A percentile compares a stretch with the other conserved stretches of the same genome.
phyloP scores from a whole-genome alignment of 2,329 filamentous ascomycete species.

The Eutypa lata region DNA sequence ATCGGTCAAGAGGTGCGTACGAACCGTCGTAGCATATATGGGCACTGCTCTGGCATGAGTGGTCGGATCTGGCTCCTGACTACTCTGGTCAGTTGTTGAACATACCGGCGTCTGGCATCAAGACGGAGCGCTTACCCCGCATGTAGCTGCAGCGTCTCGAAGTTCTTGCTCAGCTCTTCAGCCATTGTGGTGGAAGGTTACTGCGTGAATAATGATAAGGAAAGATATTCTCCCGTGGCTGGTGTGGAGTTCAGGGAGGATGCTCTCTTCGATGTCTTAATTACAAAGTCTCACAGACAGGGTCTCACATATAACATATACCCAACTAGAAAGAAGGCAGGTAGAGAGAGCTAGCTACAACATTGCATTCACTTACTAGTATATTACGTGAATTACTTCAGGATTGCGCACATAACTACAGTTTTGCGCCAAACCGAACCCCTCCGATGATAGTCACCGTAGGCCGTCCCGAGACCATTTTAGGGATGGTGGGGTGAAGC shows the following conservation, averaged over 20 bases:
- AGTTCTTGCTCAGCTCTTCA: slow-evolving; percentile 55
- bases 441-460: slow-evolving; percentile 19
- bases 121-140: slow-evolving; percentile 59
- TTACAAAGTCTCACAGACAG: too few relatives aligned
- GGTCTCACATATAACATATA: too few relatives aligned
- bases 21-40: slow-evolving; percentile 85
- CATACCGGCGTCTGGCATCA: slow-evolving; percentile 12
- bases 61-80: slow-evolving; percentile 73
- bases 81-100: slow-evolving; percentile 37
- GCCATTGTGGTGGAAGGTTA: slow-evolving; percentile 35
- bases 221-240: too few relatives aligned
- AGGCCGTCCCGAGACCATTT: slow-evolving; percentile 7
- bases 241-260: too few relatives aligned
- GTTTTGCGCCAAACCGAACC: not conserved
- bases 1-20: slow-evolving; percentile 7
- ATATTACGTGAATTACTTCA: too few relatives aligned
- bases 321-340: too few relatives aligned
- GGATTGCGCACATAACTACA: not conserved
- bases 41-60: slow-evolving; percentile 90
- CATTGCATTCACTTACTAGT: too few relatives aligned
- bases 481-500: not conserved
- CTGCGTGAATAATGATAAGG: not conserved
- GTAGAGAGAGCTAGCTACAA: too few relatives aligned
- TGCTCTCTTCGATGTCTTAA: too few relatives aligned
- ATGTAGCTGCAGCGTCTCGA: slow-evolving; percentile 84